Base-by-base conservation (phyloP, 345 rosid species). In the Syzygium aqueum region DNA sequence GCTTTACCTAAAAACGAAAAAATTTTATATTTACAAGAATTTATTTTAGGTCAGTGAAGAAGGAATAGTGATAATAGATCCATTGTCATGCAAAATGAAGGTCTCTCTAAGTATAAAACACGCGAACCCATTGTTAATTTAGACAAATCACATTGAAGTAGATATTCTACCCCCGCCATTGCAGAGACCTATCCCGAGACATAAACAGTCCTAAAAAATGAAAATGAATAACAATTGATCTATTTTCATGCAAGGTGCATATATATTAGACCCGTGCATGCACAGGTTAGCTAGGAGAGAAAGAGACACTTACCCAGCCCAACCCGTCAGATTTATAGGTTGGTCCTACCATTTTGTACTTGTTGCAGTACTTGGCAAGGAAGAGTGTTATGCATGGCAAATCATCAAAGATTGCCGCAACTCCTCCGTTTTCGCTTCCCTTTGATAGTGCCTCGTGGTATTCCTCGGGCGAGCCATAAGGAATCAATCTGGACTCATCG, bases 391-490 rank as follows among this genome's bases (percentile, higher is more conserved):
- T 3, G 67, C 1, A 27, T 1, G 67, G 67, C 30, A 59, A 5
- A 27, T 27, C 30, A 59, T 59, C 67, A 27, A 59, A 59, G 14
- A 27, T 27, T 12, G 57, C 95, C 92, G 93, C 86, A 2, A 93
- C 89, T 7, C 94, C 93, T 2, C 90, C 92, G 0, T 89, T 92
- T 83, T 84, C 13, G 25, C 78, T 87, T 67, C 96, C 95, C 11
- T 86, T 89, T 4, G 25, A 14, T 12, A 94, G 89, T 25, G 92
- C 90, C 0, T 80, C 90, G 15, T 90, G 7, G 23, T 92, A 91
- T 25, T 92, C 90, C 59, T 93, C 94, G 0, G 83, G 3, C 0
- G 92, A 52, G 21, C 77, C 65, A 73, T 88, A 92, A 30, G 50
- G 52, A 0, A 59, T 43, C 13, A 92, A 90, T 9, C 37, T 87